A percentile compares a stretch with the other conserved stretches of the same genome.
Evolutionary conservation across 1,284 basidiomycete genomes (phyloP).

Genomic region (Tremellales sp.): DNA sequence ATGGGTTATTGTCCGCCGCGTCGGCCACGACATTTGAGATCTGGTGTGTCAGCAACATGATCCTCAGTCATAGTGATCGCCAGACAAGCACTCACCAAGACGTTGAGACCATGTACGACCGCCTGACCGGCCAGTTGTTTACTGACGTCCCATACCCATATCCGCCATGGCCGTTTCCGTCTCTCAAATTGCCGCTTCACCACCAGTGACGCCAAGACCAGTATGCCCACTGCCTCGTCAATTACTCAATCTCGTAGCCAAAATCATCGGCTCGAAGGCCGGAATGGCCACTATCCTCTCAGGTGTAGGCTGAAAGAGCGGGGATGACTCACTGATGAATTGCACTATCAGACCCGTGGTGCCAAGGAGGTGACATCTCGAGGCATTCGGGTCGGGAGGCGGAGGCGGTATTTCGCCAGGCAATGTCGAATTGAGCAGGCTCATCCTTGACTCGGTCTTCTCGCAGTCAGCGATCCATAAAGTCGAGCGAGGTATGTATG

Average conservation of each 20-base stretch:
- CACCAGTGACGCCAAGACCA: conserved; percentile 79
- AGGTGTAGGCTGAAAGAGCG: too few relatives aligned
- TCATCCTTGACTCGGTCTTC: too few relatives aligned
- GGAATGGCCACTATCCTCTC: too few relatives aligned
- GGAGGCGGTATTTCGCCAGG: not conserved
- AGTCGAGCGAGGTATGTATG: too few relatives aligned
- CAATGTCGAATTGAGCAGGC: not conserved
- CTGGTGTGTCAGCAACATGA: conserved; percentile 14
- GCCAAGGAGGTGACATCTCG: conserved; percentile 50
- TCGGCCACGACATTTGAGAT: conserved; percentile 55
- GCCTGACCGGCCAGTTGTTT: conserved; percentile 91
- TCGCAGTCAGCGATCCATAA: too few relatives aligned
- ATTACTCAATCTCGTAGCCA: too few relatives aligned
- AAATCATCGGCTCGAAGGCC: conserved; percentile 16
- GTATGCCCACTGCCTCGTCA: conserved; percentile 65
- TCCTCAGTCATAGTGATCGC: too few relatives aligned
- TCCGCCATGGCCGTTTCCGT: conserved; percentile 81
- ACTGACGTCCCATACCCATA: conserved; percentile 86
- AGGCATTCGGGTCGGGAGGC: conserved; percentile 9
- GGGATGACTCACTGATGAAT: conserved; percentile 28
- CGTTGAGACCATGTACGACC: conserved; percentile 82
- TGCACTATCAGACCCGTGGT: conserved; percentile 50
- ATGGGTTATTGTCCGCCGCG: conserved; percentile 70
- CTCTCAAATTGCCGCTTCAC: conserved; percentile 84
- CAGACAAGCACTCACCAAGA: conserved; percentile 57